Evolutionary conservation across 1,284 basidiomycete species (phyloP).

Genomic region (Ceratobasidium sp.): DNA sequence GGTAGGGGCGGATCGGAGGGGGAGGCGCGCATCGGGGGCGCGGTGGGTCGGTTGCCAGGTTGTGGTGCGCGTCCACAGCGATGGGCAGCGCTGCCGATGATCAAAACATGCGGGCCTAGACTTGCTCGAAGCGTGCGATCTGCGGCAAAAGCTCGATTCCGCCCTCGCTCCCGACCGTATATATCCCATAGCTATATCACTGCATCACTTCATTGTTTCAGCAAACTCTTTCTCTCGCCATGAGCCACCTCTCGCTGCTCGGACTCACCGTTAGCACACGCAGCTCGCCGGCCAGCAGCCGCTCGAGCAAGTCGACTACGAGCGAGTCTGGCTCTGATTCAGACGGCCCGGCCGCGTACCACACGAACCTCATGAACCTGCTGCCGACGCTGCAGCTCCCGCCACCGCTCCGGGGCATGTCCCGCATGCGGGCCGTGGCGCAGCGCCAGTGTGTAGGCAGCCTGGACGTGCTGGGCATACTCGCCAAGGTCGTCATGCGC

Average conservation of each 20-base stretch:
- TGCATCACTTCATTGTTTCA: too few species aligned
- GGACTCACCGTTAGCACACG: conserved; percentile 6
- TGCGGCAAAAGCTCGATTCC: conserved; percentile 39
- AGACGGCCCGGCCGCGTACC: conserved; percentile 35
- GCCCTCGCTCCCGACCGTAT: conserved; percentile 17
- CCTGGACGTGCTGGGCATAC: conserved; percentile 84
- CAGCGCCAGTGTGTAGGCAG: conserved; percentile 16
- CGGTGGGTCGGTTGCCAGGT: too few species aligned
- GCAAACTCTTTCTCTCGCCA: too few species aligned
- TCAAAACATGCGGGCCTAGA: conserved; percentile 17
- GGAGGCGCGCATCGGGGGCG: not conserved
- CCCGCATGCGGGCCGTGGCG: conserved; percentile 12
- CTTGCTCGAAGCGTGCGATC: conserved; percentile 6
- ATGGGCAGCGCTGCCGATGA: not conserved
- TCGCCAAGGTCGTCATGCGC: conserved; percentile 82
- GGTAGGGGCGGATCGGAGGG: too few species aligned
- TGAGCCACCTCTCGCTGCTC: conserved; percentile 25
- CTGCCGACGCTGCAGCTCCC: conserved; percentile 23
- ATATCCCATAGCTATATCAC: too few species aligned
- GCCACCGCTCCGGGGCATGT: conserved; percentile 31
- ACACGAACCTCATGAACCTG: conserved; percentile 15
- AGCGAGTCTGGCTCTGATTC: not conserved
- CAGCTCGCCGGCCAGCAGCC: conserved; percentile 5
- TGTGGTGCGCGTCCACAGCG: not conserved
- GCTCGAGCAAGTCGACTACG: not conserved